Base-by-base conservation (phyloP, 1,139 yeast species). In the Blastobotrys persicus region DNA sequence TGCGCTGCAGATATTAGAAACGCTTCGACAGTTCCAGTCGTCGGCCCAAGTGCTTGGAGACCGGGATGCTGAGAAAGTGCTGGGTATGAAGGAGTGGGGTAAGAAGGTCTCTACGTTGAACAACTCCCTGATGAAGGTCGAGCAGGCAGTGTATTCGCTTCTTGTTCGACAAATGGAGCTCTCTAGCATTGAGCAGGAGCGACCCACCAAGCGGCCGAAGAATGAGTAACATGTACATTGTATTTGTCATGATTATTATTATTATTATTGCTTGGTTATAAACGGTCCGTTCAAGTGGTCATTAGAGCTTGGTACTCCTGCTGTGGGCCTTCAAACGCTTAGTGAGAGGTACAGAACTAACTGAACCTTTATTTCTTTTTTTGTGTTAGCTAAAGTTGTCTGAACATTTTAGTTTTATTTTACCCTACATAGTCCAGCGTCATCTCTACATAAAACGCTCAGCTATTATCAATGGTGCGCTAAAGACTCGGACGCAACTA, bases 71-170 rank as follows among this genome's bases (percentile, higher is more conserved):
- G 51, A 48, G 17, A 28, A 35, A 31, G 43, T 38, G 20, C 44
- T 50, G 28, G 47, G 46, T 5, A 46, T 54, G 28, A 50, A 51
- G 34, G 61, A 54, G 37, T 46, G 52, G 13, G 42, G 43, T 31
- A 56, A 54, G 47, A 60, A 60, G 52, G 47, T 57, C n/a, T 47
- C 51, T 11, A 57, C 56, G 12, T 59, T 60, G 44, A 44, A 52
- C 20, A 44, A 47, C 26, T 56, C 60, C 14, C 49, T 61, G 9
- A 48, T 54, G 19, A 61, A 60, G 47, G 59, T 60, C 11, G 63
- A 61, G 43, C 52, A 46, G 35, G 60, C 60, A 13, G 44, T 59
- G 14, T 56, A 53, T 31, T 55, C 58, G 6, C 42, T 49, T 13
- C 37, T 41, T n/a, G 48, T 48, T 3, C 44, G 51, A 12, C 46